These are phyloP conservation scores for Sutorius australiensis DNA, from an alignment of 768 basidiomycete genomes.

Conservation along the genomic window DNA sequence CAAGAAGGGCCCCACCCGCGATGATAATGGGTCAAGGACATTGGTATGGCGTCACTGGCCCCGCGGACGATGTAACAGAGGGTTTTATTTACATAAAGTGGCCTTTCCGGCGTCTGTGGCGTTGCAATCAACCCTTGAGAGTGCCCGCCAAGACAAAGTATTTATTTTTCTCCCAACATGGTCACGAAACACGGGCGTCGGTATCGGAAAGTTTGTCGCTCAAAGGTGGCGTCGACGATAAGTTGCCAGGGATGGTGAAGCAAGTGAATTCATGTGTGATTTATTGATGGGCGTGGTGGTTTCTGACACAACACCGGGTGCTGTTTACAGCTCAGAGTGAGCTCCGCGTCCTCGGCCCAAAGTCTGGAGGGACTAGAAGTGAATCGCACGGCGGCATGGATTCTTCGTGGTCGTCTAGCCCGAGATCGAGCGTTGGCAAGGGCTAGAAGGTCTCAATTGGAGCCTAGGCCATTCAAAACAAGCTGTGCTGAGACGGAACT, in stretches of 20 bases:
- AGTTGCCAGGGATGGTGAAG: slow-evolving; percentile 7
- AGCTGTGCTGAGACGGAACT: background rate
- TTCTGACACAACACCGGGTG: background rate
- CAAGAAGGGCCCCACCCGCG: background rate
- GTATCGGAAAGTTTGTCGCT: slow-evolving; percentile 24
- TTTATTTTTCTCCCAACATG: background rate
- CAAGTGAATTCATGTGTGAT: slow-evolving; percentile 7
- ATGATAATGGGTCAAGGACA: background rate
- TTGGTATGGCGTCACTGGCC: slow-evolving; percentile 14
- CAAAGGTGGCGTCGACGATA: slow-evolving; percentile 5
- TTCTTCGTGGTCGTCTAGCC: background rate
- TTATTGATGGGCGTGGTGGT: background rate
- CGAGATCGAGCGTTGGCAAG: slow-evolving; percentile 2
- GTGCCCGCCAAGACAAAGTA: background rate
- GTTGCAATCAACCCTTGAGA: slow-evolving; percentile 9
- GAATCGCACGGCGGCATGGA: slow-evolving; percentile 3
- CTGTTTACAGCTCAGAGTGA: slow-evolving; percentile 16
- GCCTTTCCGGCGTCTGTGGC: slow-evolving; percentile 11
- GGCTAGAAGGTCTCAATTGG: background rate
- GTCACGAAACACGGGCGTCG: slow-evolving; percentile 4
- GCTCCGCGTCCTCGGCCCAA: slow-evolving; percentile 20
- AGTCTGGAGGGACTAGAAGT: background rate
- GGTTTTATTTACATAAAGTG: slow-evolving; percentile 20
- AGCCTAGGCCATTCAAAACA: slow-evolving; percentile 9
- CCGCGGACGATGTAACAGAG: slow-evolving; percentile 16